Conservation (phyloP, 305 asterid genomes). For the Lippia alba region DNA sequence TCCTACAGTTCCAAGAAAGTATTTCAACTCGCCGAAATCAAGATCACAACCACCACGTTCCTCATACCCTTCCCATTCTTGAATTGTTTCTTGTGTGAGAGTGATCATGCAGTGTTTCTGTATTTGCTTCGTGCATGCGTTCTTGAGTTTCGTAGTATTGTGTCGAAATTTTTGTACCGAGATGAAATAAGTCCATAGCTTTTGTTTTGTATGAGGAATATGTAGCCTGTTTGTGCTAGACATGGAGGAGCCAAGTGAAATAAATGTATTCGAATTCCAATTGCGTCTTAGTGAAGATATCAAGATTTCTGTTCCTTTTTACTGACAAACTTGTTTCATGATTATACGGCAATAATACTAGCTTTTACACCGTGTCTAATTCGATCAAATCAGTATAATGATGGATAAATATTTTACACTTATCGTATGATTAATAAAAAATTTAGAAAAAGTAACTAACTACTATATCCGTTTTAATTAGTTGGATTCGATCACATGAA, state of each 20-base stretch:
- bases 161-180: conserved; percentile 1
- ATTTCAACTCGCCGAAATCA: conserved; percentile 49
- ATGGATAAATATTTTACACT: no score
- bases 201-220: neutral
- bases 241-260: no score
- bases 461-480: no score
- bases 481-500: no score
- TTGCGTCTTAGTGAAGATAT: neutral
- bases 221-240: neutral
- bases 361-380: no score
- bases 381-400: no score
- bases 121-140: neutral
- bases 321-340: no score
- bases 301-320: neutral
- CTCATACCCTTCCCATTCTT: conserved; percentile 1
- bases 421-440: no score
- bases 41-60: conserved; percentile 40
- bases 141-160: neutral
- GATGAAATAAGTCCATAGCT: conserved; percentile 28
- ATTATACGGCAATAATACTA: no score
- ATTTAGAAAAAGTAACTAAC: no score
- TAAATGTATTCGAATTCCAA: neutral
- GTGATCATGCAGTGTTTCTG: neutral
- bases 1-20: conserved; percentile 55
- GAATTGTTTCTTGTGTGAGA: neutral